Evolutionary conservation across 495 filamentous ascomycete species (phyloP), one percentile per base, ranked within the genome.

Genomic region (Annulohypoxylon stygium): DNA sequence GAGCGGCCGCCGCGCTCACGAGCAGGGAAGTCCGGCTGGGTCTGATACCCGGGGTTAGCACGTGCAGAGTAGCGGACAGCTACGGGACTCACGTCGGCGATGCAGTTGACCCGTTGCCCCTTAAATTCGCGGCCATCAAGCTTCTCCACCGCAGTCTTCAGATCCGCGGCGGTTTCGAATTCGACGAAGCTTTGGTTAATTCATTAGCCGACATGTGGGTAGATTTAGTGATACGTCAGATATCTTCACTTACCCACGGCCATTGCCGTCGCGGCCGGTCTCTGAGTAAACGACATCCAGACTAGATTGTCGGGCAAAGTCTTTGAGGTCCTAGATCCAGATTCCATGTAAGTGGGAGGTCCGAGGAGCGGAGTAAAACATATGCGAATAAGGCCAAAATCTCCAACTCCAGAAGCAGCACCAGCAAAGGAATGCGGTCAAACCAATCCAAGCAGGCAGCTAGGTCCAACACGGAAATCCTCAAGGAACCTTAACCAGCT

Each of bases 211-310:
- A 36, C 7, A n/a, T 37, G 47, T 23, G 39, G 41, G 4, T 45
- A 53, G 39, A 65, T 37, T 36, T 48, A 60, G 33, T 5, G 57
- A 11, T 34, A 4, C 59, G 51, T 37, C 9, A 43, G 16, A 50
- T 53, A 30, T 33, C 8, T 50, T 34, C 1, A 87, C 93, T 82
- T 82, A 98, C 97, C 96, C 96, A 89, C 91, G 93, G 70, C 94
- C 93, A 82, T 94, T 93, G 70, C 92, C 93, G 74, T 97, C 96
- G 77, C 96, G 93, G 79, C 91, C 92, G 30, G 97, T 95, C 84
- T 99, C 96, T 60, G 94, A 97, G 79, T 97, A 99, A 69, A 99
- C 96, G 74, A 99, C 96, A 81, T 98, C 97, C 81, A 97, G 89
- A 78, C 94, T 93, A 83, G 95, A 97, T 80, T 95, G 93, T 78